phyloP scores from a whole-genome alignment of 2,329 filamentous ascomycete species.

The Drechslerella coelobrocha region DNA sequence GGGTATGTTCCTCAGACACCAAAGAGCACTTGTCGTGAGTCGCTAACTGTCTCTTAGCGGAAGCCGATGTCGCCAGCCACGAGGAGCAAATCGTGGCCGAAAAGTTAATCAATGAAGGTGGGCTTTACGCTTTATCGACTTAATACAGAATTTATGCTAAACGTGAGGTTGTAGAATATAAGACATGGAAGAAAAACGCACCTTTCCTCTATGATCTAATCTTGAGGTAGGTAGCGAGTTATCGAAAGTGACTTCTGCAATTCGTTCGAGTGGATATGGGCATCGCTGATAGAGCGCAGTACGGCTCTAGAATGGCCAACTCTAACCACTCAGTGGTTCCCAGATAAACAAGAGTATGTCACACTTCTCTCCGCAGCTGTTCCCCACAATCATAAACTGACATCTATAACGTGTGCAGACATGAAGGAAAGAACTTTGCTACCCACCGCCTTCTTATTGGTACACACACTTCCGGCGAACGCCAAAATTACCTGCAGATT shows the following conservation, averaged over 20 bases:
- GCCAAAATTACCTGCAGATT: constrained; percentile 91
- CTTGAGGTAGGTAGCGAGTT: constrained; percentile 66
- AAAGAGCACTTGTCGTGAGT: constrained; percentile 8
- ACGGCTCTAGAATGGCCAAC: constrained; percentile 97
- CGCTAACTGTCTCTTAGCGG: constrained; percentile 22
- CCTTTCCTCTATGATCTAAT: constrained; percentile 99
- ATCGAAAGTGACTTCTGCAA: constrained; percentile 11
- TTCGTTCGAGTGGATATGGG: background rate
- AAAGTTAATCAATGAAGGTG: constrained; percentile 92
- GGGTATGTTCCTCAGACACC: constrained; percentile 6
- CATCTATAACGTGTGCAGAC: constrained; percentile 58
- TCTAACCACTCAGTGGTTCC: constrained; percentile 96
- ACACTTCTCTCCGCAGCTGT: constrained; percentile 1
- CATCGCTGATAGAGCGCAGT: constrained; percentile 59
- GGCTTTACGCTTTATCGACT: constrained; percentile 2
- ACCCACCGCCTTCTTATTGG: constrained; percentile 89
- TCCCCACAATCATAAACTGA: constrained; percentile 2
- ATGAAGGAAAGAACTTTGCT: constrained; percentile 83
- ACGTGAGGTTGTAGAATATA: constrained; percentile 76
- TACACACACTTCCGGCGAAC: constrained; percentile 87
- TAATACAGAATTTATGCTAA: background rate
- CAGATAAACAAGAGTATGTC: constrained; percentile 79
- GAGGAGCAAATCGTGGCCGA: constrained; percentile 62
- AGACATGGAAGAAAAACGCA: constrained; percentile 99
- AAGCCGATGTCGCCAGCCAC: constrained; percentile 25